phyloP scores from a whole-genome alignment of 768 basidiomycete genomes.

The Russula sp. region DNA sequence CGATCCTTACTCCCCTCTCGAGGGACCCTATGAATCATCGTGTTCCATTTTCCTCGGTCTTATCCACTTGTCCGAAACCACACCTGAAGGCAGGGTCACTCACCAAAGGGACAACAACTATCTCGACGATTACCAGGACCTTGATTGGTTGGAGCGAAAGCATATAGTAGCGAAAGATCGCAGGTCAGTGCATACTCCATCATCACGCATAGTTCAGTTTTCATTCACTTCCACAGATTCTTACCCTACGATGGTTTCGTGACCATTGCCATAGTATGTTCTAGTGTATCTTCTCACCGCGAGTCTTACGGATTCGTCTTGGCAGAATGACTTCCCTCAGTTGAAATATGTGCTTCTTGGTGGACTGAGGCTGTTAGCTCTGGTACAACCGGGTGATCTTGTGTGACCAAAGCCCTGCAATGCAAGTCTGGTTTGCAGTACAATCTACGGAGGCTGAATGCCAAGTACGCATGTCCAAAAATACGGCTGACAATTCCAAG shows the following conservation, averaged over 20 bases:
- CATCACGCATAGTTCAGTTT: background rate
- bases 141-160: constrained; percentile 79
- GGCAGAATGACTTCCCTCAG: constrained; percentile 89
- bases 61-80: no score
- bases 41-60: no score
- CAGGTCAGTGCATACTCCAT: constrained; percentile 53
- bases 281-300: background rate
- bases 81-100: no score
- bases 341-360: no score
- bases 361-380: constrained; percentile 48
- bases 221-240: constrained; percentile 47
- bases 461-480: background rate
- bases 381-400: no score
- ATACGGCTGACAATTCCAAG: background rate
- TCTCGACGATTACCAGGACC: constrained; percentile 85
- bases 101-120: constrained; percentile 96
- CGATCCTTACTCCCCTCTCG: no score
- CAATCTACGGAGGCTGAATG: background rate
- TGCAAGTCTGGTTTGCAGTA: background rate
- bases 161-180: constrained; percentile 93
- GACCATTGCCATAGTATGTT: constrained; percentile 87
- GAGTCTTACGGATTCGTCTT: background rate
- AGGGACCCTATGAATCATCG: no score
- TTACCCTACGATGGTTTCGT: constrained; percentile 94
- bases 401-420: background rate